These are phyloP conservation scores for Kandelia obovata DNA, from an alignment of 345 rosid species.

Conservation along the genomic window DNA sequence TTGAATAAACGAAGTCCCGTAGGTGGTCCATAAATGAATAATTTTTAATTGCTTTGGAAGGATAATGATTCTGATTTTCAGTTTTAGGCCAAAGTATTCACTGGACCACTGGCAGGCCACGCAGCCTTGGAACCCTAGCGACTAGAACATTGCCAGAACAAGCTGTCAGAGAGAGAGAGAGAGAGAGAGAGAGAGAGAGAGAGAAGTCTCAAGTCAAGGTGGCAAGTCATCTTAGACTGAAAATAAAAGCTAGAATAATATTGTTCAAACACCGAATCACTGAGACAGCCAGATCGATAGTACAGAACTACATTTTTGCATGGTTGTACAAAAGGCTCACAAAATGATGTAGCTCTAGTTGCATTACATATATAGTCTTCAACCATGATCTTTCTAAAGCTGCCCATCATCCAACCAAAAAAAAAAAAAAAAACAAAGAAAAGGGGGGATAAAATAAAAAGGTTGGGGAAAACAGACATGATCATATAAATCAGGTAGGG, in stretches of 20 bases:
- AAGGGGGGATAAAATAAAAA: not conserved
- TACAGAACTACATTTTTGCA: constrained; percentile 22
- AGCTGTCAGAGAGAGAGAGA: no score
- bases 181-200: not conserved
- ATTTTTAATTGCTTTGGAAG: constrained; percentile 20
- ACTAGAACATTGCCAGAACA: not conserved
- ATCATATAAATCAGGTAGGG: not conserved
- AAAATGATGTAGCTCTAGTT: constrained; percentile 16
- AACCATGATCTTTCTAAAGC: constrained; percentile 15
- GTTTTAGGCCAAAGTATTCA: constrained; percentile 25
- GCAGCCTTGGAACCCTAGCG: constrained; percentile 3
- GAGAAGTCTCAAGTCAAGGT: not conserved
- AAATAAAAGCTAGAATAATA: not conserved
- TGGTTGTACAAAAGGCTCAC: constrained; percentile 16
- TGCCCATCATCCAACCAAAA: not conserved
- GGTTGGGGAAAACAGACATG: not conserved
- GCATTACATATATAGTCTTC: constrained; percentile 4
- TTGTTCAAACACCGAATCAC: constrained; percentile 4
- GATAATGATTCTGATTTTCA: constrained; percentile 7
- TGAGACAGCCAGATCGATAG: constrained; percentile 1
- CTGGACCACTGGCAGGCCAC: constrained; percentile 30
- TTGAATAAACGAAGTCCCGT: constrained; percentile 18
- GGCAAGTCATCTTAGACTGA: not conserved
- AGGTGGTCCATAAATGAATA: constrained; percentile 27
- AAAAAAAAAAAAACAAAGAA: not conserved